These are phyloP conservation scores for Punica granatum DNA, from an alignment of 345 rosid genomes.

Conservation along the genomic window DNA sequence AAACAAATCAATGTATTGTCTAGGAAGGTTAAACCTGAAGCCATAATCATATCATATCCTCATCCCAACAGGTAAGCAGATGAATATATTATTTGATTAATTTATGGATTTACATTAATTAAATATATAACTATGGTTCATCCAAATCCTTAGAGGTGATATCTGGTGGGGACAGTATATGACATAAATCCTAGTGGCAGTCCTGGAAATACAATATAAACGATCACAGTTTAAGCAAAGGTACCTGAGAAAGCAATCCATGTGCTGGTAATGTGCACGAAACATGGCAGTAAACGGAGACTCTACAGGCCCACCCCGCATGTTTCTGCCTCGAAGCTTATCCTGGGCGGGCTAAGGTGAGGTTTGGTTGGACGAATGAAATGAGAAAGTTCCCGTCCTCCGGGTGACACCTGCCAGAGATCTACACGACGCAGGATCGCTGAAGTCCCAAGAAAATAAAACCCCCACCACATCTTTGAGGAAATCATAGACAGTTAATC, in stretches of 20 bases:
- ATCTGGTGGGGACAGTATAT: not conserved
- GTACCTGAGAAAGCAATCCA: slow-evolving; percentile 11
- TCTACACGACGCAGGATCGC: not conserved
- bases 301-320: not conserved
- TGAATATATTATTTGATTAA: not conserved
- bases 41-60: not conserved
- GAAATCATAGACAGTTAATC: not conserved
- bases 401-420: not conserved
- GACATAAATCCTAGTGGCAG: not conserved
- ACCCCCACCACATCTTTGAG: not conserved
- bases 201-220: not conserved
- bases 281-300: slow-evolving; percentile 19
- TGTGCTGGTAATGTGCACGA: slow-evolving; percentile 9
- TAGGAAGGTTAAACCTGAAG: not conserved
- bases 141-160: slow-evolving; percentile 1
- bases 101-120: not conserved
- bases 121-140: not conserved
- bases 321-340: slow-evolving; percentile 5
- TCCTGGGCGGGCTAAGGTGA: not conserved
- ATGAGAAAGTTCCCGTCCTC: not conserved
- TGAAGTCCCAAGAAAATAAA: not conserved
- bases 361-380: not conserved
- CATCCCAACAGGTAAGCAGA: not conserved
- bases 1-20: not conserved
- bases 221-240: not conserved